phyloP scores from a whole-genome alignment of 1,139 yeast species.

The Zygosaccharomyces pseudobailii region DNA sequence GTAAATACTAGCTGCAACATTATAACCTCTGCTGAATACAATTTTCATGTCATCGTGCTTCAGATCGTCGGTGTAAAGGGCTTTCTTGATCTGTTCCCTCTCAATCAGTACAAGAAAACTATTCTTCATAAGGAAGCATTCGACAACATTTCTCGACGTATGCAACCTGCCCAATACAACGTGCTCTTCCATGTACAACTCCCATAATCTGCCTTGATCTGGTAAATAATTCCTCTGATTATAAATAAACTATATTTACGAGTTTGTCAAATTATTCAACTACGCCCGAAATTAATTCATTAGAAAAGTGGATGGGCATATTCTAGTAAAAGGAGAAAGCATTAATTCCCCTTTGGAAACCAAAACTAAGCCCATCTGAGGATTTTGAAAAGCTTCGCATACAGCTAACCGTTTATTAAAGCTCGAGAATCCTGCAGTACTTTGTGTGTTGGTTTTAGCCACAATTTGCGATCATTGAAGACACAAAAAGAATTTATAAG shows the following conservation, averaged over 20 bases:
- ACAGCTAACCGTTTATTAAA: too few relatives aligned
- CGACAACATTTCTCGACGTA: conserved; percentile 6
- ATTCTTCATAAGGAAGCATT: conserved; percentile 1
- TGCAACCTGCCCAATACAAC: conserved; percentile 1
- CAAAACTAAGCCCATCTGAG: too few relatives aligned
- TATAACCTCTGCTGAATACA: conserved; percentile 11
- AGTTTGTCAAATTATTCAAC: too few relatives aligned
- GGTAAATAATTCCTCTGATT: too few relatives aligned
- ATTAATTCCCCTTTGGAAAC: too few relatives aligned
- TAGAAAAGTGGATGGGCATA: background rate
- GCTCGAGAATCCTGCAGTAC: background rate
- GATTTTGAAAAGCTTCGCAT: too few relatives aligned
- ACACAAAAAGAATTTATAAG: background rate
- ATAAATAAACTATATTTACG: too few relatives aligned
- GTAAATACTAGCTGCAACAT: conserved; percentile 13
- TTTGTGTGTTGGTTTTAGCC: background rate
- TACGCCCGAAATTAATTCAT: background rate
- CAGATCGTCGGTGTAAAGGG: conserved; percentile 1
- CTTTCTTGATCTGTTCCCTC: conserved; percentile 6
- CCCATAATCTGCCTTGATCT: background rate
- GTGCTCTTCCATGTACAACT: conserved; percentile 1
- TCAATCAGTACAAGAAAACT: conserved; percentile 7
- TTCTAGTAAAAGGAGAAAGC: background rate
- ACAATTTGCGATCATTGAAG: background rate
- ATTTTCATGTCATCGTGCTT: conserved; percentile 2